A percentile compares a stretch with the other conserved stretches of the same genome.
phyloP scores from a whole-genome alignment of 1,284 basidiomycete genomes.

The Ustilago cynodontis region DNA sequence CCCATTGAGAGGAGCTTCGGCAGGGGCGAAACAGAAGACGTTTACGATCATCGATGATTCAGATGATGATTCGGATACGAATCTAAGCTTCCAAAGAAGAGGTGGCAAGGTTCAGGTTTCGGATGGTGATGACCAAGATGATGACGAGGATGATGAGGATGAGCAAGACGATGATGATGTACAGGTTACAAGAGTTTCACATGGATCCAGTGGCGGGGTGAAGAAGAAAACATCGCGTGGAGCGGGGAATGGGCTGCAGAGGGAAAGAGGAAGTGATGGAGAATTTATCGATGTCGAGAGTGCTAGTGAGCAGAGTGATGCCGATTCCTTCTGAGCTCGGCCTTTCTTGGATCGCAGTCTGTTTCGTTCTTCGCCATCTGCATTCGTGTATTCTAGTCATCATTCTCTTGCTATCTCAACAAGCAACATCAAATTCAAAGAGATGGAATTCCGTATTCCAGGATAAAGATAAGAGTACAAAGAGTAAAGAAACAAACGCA shows the following conservation, averaged over 20 bases:
- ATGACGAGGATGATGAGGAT: slow-evolving; percentile 27
- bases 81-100: slow-evolving; percentile 28
- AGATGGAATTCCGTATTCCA: neutral
- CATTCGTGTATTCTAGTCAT: neutral
- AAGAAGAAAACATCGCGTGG: slow-evolving; percentile 14
- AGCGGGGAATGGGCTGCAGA: slow-evolving; percentile 19
- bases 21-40: slow-evolving; percentile 17
- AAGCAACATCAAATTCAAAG: neutral
- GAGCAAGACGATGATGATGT: slow-evolving; percentile 31
- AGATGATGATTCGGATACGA: slow-evolving; percentile 26
- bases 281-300: slow-evolving; percentile 56
- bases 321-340: slow-evolving; percentile 34
- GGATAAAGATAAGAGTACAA: slow-evolving; percentile 5
- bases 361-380: neutral
- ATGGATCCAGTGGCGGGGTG: neutral
- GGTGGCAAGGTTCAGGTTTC: too few species aligned
- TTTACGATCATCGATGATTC: slow-evolving; percentile 26
- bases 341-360: neutral
- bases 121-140: slow-evolving; percentile 23
- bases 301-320: slow-evolving; percentile 50
- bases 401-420: neutral
- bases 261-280: slow-evolving; percentile 49
- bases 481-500: neutral
- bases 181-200: slow-evolving; percentile 22
- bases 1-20: slow-evolving; percentile 9